A percentile compares a stretch with the other conserved stretches of the same genome.
Conservation (phyloP, 306 rosid genomes). For the Sechiopsis laciniata region DNA sequence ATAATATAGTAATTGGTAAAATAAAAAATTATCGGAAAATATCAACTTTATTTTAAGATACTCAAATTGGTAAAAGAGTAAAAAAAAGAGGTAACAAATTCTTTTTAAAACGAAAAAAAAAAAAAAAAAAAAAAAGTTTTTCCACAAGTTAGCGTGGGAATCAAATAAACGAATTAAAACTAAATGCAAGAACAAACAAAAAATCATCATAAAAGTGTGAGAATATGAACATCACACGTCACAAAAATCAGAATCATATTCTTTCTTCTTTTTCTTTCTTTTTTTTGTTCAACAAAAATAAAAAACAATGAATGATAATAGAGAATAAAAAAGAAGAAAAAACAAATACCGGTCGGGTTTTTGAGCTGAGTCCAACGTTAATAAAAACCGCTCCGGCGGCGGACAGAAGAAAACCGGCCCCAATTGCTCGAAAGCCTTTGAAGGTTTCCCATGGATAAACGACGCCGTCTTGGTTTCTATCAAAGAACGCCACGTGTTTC, state of each 20-base stretch:
- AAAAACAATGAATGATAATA: not conserved
- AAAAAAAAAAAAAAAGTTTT: too few relatives aligned
- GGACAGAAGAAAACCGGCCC: constrained; percentile 44
- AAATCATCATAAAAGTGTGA: not conserved
- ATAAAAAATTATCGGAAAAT: too few relatives aligned
- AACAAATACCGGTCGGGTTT: constrained; percentile 47
- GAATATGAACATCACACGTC: not conserved
- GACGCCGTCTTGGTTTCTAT: constrained; percentile 58
- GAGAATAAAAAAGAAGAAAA: not conserved
- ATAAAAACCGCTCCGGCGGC: constrained; percentile 36
- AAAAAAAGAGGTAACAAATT: too few relatives aligned
- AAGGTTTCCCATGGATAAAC: constrained; percentile 76
- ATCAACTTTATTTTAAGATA: too few relatives aligned
- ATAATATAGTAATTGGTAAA: too few relatives aligned
- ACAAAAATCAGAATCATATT: not conserved
- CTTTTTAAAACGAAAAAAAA: too few relatives aligned
- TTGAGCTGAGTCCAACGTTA: constrained; percentile 46
- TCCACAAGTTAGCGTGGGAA: not conserved
- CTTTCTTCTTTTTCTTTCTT: not conserved
- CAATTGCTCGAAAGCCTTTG: constrained; percentile 76
- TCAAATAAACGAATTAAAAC: not conserved
- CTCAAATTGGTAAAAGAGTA: too few relatives aligned
- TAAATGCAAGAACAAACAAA: not conserved
- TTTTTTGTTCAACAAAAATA: too few relatives aligned
- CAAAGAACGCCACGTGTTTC: constrained; percentile 71